Evolutionary conservation across 176 grass and related monocot species (phyloP).

Genomic region (Phoenix roebelenii): DNA sequence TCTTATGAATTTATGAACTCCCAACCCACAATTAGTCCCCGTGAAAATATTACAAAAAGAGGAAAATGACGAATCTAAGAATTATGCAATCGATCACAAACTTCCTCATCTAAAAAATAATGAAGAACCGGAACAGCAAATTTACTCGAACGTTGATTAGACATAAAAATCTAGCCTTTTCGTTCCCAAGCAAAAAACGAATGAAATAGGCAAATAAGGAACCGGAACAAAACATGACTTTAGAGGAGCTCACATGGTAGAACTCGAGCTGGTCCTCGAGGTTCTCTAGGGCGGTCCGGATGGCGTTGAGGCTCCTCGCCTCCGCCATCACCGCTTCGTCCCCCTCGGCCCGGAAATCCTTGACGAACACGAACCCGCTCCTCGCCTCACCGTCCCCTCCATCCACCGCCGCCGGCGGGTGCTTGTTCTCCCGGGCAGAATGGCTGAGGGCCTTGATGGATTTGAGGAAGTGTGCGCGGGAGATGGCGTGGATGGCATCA

Average conservation of each 20-base stretch:
- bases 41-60: too few species aligned
- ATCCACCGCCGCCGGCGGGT: constrained; percentile 6
- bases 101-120: too few species aligned
- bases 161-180: too few species aligned
- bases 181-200: too few species aligned
- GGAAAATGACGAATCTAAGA: too few species aligned
- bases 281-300: constrained; percentile 76
- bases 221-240: neutral
- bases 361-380: constrained; percentile 5
- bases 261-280: constrained; percentile 88
- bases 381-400: constrained; percentile 51
- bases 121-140: too few species aligned
- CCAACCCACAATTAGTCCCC: too few species aligned
- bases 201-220: too few species aligned
- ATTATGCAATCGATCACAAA: too few species aligned
- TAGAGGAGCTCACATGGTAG: constrained; percentile 44
- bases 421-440: neutral
- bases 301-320: constrained; percentile 76
- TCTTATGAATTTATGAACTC: too few species aligned
- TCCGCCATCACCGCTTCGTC: constrained; percentile 39
- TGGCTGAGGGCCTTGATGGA: constrained; percentile 9
- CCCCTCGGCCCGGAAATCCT: constrained; percentile 4
- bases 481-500: constrained; percentile 45
- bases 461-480: constrained; percentile 36
- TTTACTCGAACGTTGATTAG: too few species aligned